These are phyloP conservation scores for Trichoderma reesei DNA, from an alignment of 495 filamentous ascomycete genomes.

Conservation along the genomic window DNA sequence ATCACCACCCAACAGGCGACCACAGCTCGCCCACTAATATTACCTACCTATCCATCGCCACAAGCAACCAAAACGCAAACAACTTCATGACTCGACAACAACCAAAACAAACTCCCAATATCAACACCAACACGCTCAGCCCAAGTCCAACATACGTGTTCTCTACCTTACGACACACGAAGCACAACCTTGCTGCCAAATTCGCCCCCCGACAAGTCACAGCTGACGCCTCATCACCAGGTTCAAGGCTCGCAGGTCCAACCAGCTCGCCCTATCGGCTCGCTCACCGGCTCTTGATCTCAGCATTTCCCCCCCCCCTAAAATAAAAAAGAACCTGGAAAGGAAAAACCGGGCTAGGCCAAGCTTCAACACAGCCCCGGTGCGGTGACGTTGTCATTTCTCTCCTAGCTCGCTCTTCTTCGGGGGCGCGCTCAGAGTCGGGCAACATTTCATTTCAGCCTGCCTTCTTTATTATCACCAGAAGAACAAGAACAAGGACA, in stretches of 20 bases:
- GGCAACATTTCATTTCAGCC: too few relatives aligned
- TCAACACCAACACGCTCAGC: not conserved
- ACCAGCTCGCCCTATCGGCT: not conserved
- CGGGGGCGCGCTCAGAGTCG: too few relatives aligned
- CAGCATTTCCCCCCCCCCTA: conserved; percentile 2
- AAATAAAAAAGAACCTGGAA: not conserved
- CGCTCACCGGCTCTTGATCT: not conserved
- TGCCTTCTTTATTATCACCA: too few relatives aligned
- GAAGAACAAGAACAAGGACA: too few relatives aligned
- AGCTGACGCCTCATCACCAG: conserved; percentile 7
- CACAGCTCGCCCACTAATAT: not conserved
- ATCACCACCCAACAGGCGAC: not conserved
- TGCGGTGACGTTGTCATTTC: not conserved
- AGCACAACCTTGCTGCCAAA: too few relatives aligned
- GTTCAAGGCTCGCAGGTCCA: not conserved
- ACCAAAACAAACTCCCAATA: not conserved
- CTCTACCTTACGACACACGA: too few relatives aligned
- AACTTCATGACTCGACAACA: not conserved
- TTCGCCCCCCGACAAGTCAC: not conserved
- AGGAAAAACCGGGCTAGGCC: too few relatives aligned
- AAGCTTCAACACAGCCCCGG: not conserved
- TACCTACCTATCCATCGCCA: not conserved
- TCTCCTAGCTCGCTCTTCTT: not conserved
- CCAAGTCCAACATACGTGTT: not conserved
- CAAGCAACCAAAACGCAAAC: too few relatives aligned